Percentiles rank a stretch among this genome's conserved stretches.
phyloP scores from a whole-genome alignment of 164 flowering plant species.

The Annona cherimola region DNA sequence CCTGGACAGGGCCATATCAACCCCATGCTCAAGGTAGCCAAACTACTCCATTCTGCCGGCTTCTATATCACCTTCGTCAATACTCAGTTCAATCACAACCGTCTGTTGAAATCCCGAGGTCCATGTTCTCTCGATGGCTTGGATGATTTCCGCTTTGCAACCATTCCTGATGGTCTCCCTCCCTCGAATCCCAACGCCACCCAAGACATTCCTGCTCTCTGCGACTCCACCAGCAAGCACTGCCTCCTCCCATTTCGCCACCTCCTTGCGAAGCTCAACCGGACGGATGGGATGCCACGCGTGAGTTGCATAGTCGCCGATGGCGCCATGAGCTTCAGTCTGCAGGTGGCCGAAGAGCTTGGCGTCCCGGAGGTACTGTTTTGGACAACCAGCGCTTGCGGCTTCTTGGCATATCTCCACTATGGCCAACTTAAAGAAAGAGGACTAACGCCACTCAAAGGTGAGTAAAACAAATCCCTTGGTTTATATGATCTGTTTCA shows the following conservation, averaged over 20 bases:
- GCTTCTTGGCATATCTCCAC: conserved; percentile 25
- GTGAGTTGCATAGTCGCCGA: conserved; percentile 45
- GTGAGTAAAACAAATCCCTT: conserved; percentile 6
- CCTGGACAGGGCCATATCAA: conserved; percentile 48
- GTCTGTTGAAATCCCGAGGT: conserved; percentile 37
- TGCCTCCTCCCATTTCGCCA: conserved; percentile 27
- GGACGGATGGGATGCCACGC: conserved; percentile 19
- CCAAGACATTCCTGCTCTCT: conserved; percentile 41
- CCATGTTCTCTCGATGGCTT: conserved; percentile 24
- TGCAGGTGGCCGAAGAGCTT: conserved; percentile 24
- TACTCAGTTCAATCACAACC: conserved; percentile 18
- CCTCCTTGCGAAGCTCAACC: conserved; percentile 28
- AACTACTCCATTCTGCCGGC: conserved; percentile 35
- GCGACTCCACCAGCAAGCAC: conserved; percentile 18
- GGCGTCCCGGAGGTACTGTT: conserved; percentile 21
- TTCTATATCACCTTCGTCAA: conserved; percentile 38
- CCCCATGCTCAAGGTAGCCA: conserved; percentile 37
- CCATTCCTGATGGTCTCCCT: conserved; percentile 52
- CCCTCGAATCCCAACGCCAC: conserved; percentile 29
- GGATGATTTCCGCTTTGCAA: conserved; percentile 31
- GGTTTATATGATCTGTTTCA: not conserved
- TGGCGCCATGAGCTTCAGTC: conserved; percentile 29
- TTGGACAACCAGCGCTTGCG: conserved; percentile 31
- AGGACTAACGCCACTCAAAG: conserved; percentile 33
- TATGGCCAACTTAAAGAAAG: conserved; percentile 18